Evolutionary conservation across 306 rosid genomes (phyloP), one percentile per base, ranked within the genome.

Genomic region (Trifolium pratense): DNA sequence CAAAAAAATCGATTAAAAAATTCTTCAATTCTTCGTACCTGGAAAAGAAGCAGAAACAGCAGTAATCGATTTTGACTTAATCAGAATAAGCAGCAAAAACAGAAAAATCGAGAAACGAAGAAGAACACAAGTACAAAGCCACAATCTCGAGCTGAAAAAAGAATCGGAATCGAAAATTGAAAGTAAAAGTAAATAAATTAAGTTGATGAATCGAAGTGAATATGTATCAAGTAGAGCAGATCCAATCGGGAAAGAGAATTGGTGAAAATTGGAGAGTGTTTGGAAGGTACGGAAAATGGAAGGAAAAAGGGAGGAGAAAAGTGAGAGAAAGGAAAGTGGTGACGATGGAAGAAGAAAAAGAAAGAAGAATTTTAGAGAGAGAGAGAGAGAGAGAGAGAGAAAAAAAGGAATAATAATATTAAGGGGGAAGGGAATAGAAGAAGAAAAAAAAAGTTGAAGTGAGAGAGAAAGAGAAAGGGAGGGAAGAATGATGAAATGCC

Each of bases 401-500:
- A 55, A 55, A 55, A 55, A 58, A 52, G 71, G 74, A 51, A 79
- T 60, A 60, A 26, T 43, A 70, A 9, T 66, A 45, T 67, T 16
- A 11, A 29, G 40, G 12, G 66, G 21, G 31, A 49, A 34, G 12
- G 3, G 36, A 43, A 45, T 31, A 31, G 46, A 21, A 21, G 25
- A 21, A 21, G n/a, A 21, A 21, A 21, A 71, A 52, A 29, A 66
- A 63, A 63, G 64, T 13, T 10, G 76, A 78, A 63, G 78, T 36
- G 81, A 65, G 66, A 52, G 82, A 83, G 87, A 83, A 62, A 52
- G 82, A 83, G 87, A 83, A 63, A 48, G 77, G 85, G 92, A 91
- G 97, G 88, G 92, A 86, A 94, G 92, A 86, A 94, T 88, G 89
- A 91, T 88, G 96, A 91, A 49, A 91, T 90, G 90, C 91, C 96